Evolutionary conservation across 371 early-diverging fungal species (phyloP), one percentile per base, ranked within the genome.

Genomic region (Coemansia sp.): DNA sequence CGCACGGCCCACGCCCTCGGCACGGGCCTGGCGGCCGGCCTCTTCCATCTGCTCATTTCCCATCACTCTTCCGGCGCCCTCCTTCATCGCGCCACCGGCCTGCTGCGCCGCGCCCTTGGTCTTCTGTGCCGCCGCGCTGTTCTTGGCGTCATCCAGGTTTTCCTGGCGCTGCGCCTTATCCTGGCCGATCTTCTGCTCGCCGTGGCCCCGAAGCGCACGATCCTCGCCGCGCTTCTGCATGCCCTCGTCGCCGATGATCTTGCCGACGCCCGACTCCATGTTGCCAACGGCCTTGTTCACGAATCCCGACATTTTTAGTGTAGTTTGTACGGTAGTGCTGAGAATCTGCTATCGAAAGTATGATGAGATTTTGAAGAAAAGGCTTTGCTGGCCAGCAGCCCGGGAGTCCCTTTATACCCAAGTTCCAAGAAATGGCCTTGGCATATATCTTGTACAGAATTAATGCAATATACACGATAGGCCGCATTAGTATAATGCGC

Each of bases 1-100:
- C 0, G 57, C 59, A 49, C 58, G 55, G 26, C 59, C 59, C 1
- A 54, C 11, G 30, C 41, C 58, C 36, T 58, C 34, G 55, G 58
- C 64, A n/a, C 58, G 63, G 39, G 56, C 38, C 2, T 41, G 41
- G 36, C 60, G 58, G 12, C 69, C 65, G 26, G 65, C 56, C 10
- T 57, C 50, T 3, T 58, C 47, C 42, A 55, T 20, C 11, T 36
- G 30, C 40, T 58, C 36, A 59, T 59, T 56, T 26, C 62, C 62
- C 30, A 34, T 20, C 10, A 45, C 14, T 38, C 41, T 58, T 26
- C 62, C 62, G 11, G 38, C 45, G 2, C 36, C 38, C 39, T 62
- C 31, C 45, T 62, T 55, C 42, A 38, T 6, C 1, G 31, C 9
- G 26, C 62, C 62, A 12, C 59, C 59, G 3, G 45, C 38, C 7